Base-by-base conservation (phyloP, 2,329 filamentous ascomycete species). In the Hypoxylon rubiginosum region DNA sequence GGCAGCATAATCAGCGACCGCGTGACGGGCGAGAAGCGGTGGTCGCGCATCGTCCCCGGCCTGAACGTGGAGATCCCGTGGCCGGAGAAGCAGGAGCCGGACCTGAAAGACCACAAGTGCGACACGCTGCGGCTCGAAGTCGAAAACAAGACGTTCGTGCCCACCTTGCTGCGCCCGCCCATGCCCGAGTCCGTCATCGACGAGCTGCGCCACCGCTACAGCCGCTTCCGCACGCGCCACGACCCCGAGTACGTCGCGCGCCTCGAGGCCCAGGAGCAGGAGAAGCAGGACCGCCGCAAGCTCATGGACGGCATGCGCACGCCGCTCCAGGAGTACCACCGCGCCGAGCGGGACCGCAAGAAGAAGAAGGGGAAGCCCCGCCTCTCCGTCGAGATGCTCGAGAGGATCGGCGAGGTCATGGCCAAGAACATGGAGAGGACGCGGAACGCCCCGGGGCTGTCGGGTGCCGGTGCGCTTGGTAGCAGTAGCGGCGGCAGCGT, bases 171-270 rank as follows among this genome's bases (percentile, higher is more conserved):
- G 28, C 83, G 86, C 15, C 86, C 92, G 26, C 95, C 95, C 13
- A 93, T 97, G 86, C 94, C 95, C 4, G 80, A 84, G 30, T 82
- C 80, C n/a, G 86, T 97, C 39, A 86, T 97, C 70, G 90, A 97
- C 78, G 95, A 98, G 83, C 84, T 98, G 76, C 87, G 94, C 76
- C 91, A 92, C 83, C 91, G 90, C 77, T 97, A 90, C 85, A 92
- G 90, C 72, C 88, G 86, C 74, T 96, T 94, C 88, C 86, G 94
- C 75, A 93, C 90, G 57, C 85, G 92, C 51, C 93, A 97, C 81
- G 91, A 94, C 68, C 82, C 86, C 49, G 91, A 91, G 78, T 97
- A 91, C 77, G 79, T 94, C 56, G 83, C 83, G 70, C 81, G 83
- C 79, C 91, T 90, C 83, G 83, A 88, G 78, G 80, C 83, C 64